Evolutionary conservation across 1,284 basidiomycete genomes (phyloP).

Genomic region (Rhodotorula sp.): DNA sequence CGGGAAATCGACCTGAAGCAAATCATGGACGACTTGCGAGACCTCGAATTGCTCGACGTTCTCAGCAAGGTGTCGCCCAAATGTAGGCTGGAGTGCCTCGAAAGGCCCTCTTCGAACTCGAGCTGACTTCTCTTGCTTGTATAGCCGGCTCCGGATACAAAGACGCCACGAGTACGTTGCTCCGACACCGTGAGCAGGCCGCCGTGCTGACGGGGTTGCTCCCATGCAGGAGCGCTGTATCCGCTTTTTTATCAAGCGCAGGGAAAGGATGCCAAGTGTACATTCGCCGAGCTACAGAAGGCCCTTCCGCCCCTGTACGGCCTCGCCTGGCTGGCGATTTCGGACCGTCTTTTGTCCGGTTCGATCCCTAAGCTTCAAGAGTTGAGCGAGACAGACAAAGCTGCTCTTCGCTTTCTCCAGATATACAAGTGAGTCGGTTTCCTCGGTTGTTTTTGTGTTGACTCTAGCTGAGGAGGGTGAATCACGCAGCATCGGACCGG

Average conservation of each 20-base stretch:
- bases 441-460: too few relatives aligned
- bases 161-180: constrained; percentile 19
- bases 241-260: constrained; percentile 29
- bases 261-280: constrained; percentile 2
- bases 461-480: background rate
- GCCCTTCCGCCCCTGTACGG: constrained; percentile 20
- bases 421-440: constrained; percentile 25
- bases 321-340: constrained; percentile 31
- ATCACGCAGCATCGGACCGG: constrained; percentile 29
- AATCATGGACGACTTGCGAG: constrained; percentile 31
- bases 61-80: background rate
- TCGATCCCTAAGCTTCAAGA: constrained; percentile 8
- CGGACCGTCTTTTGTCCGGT: constrained; percentile 20
- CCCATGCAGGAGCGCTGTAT: constrained; percentile 17
- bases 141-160: constrained; percentile 34
- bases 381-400: constrained; percentile 19
- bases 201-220: background rate
- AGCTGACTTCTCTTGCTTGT: too few relatives aligned
- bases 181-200: accelerated
- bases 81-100: constrained; percentile 3
- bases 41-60: constrained; percentile 29
- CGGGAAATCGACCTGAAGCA: constrained; percentile 15
- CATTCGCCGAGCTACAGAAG: constrained; percentile 18
- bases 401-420: constrained; percentile 22
- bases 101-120: background rate